These are phyloP conservation scores for Suillus cothurnatus DNA, from an alignment of 768 basidiomycete genomes.

Conservation along the genomic window DNA sequence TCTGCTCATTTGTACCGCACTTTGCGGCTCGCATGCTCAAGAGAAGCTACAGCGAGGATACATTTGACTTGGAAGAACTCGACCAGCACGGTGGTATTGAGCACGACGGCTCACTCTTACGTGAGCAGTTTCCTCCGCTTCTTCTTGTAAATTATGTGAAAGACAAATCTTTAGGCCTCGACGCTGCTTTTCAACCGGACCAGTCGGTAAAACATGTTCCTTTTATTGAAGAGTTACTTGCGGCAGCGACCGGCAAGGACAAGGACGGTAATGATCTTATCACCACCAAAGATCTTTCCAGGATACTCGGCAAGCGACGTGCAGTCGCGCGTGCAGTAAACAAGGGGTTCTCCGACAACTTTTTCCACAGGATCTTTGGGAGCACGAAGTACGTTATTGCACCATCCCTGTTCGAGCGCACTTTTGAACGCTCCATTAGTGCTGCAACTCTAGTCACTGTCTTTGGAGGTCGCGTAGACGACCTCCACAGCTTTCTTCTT, in stretches of 20 bases:
- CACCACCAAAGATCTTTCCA: constrained; percentile 61
- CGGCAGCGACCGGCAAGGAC: constrained; percentile 60
- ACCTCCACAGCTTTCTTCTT: constrained; percentile 53
- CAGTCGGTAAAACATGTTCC: constrained; percentile 54
- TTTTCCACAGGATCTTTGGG: constrained; percentile 65
- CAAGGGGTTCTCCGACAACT: constrained; percentile 53
- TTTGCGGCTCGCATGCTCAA: constrained; percentile 59
- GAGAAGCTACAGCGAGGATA: constrained; percentile 56
- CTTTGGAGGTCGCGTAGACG: constrained; percentile 64
- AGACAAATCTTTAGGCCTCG: constrained; percentile 49
- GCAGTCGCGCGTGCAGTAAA: constrained; percentile 57
- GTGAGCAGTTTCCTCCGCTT: constrained; percentile 19
- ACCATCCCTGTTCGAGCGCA: not conserved
- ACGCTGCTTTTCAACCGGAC: constrained; percentile 45
- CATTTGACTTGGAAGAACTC: constrained; percentile 66
- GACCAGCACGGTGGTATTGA: constrained; percentile 66
- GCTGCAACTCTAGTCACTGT: constrained; percentile 67
- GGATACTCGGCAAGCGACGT: constrained; percentile 60
- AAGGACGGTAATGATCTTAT: constrained; percentile 47
- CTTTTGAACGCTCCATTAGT: constrained; percentile 34
- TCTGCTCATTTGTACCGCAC: constrained; percentile 68
- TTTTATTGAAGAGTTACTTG: constrained; percentile 62
- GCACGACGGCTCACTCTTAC: constrained; percentile 36
- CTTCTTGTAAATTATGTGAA: not conserved
- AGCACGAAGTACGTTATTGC: constrained; percentile 59